These are phyloP conservation scores for Cercophora newfieldiana DNA, from an alignment of 495 filamentous ascomycete species.

Conservation along the genomic window DNA sequence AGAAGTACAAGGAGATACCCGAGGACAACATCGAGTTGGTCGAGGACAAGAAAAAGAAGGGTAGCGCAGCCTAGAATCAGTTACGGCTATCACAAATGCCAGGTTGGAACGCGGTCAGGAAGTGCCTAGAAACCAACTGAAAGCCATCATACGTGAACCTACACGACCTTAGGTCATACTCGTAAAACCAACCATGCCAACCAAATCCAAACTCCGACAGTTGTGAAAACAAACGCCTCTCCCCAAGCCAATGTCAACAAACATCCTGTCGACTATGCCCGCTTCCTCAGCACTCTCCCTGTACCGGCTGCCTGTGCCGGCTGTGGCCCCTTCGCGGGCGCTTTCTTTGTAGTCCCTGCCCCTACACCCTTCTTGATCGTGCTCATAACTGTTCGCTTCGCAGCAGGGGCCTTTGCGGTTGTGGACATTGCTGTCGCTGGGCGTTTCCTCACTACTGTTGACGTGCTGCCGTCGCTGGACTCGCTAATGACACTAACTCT, in stretches of 20 bases:
- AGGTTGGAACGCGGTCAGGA: not conserved
- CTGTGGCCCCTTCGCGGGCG: conserved; percentile 31
- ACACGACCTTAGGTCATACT: not conserved
- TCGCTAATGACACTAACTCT: conserved; percentile 50
- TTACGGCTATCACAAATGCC: not conserved
- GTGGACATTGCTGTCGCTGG: conserved; percentile 39
- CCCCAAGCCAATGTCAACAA: not conserved
- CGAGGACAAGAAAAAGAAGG: conserved; percentile 85
- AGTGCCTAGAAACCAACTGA: not conserved
- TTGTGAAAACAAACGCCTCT: not conserved
- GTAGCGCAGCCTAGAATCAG: conserved; percentile 24
- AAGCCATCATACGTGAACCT: not conserved
- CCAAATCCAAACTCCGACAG: not conserved
- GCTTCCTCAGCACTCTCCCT: conserved; percentile 53
- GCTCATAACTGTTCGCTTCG: conserved; percentile 43
- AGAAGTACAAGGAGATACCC: conserved; percentile 81
- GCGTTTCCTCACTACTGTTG: conserved; percentile 48
- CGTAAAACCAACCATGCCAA: not conserved
- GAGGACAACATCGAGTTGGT: conserved; percentile 93
- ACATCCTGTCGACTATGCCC: conserved; percentile 30
- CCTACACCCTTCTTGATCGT: conserved; percentile 44
- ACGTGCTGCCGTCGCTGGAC: conserved; percentile 49
- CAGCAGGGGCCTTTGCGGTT: conserved; percentile 26
- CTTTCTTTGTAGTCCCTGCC: conserved; percentile 40
- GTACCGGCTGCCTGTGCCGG: conserved; percentile 25